A percentile compares a stretch with the other conserved stretches of the same genome.
phyloP scores from a whole-genome alignment of 768 basidiomycete genomes.

The Amanita rimosa region DNA sequence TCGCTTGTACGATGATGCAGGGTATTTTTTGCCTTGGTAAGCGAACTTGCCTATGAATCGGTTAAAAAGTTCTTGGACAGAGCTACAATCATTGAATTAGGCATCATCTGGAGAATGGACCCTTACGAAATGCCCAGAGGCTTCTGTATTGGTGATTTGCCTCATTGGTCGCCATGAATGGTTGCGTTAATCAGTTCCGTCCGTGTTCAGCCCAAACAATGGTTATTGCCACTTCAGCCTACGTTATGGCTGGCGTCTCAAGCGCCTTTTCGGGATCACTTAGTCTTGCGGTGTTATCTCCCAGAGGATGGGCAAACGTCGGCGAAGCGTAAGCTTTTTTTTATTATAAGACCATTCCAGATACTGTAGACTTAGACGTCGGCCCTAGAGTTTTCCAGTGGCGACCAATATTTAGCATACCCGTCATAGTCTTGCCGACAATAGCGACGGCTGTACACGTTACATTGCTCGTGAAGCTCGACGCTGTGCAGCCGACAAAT shows the following conservation, averaged over 20 bases:
- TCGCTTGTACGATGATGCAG: conserved; percentile 41
- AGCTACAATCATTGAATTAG: conserved; percentile 18
- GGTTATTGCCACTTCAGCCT: conserved; percentile 29
- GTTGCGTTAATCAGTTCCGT: neutral
- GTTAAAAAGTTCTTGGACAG: neutral
- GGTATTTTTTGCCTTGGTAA: conserved; percentile 49
- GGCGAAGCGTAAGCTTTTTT: conserved; percentile 8
- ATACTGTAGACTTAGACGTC: neutral
- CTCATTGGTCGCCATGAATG: neutral
- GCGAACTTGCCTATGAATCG: conserved; percentile 7
- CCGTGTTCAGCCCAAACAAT: conserved; percentile 27
- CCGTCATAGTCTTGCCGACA: conserved; percentile 38
- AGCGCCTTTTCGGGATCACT: conserved; percentile 35
- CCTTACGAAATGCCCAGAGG: conserved; percentile 42
- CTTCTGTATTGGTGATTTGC: conserved; percentile 43
- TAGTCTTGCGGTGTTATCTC: conserved; percentile 25
- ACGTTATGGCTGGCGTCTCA: conserved; percentile 32
- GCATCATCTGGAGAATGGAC: conserved; percentile 55
- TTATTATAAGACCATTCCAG: conserved; percentile 5
- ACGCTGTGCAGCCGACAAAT: conserved; percentile 35
- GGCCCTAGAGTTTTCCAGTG: conserved; percentile 35
- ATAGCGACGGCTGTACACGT: conserved; percentile 31
- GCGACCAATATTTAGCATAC: conserved; percentile 31
- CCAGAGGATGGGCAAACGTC: conserved; percentile 22
- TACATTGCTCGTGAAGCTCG: conserved; percentile 27